These are phyloP conservation scores for Aspergillus viridinutans DNA, from an alignment of 2,329 filamentous ascomycete species.

Conservation along the genomic window DNA sequence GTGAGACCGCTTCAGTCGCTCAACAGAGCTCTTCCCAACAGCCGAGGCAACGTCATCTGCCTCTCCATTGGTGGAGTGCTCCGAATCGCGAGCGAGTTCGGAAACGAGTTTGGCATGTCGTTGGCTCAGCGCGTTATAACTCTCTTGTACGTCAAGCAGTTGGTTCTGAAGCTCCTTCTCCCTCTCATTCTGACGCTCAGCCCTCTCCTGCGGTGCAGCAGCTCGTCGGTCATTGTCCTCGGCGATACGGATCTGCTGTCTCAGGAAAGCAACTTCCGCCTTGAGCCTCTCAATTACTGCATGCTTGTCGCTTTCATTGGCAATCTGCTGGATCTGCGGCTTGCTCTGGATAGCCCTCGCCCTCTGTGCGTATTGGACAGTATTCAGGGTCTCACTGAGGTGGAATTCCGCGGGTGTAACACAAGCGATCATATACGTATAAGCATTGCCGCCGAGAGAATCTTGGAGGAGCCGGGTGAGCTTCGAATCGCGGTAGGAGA, in stretches of 20 bases:
- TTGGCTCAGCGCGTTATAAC: slow-evolving; percentile 84
- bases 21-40: slow-evolving; percentile 71
- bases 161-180: slow-evolving; percentile 92
- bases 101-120: slow-evolving; percentile 94
- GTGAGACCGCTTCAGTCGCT: slow-evolving; percentile 88
- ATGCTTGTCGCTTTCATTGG: slow-evolving; percentile 89
- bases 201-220: slow-evolving; percentile 62
- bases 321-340: slow-evolving; percentile 84
- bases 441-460: slow-evolving; percentile 91
- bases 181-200: slow-evolving; percentile 75
- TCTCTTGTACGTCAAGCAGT: slow-evolving; percentile 86
- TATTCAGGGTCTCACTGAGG: slow-evolving; percentile 94
- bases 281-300: slow-evolving; percentile 89
- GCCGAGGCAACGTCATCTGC: slow-evolving; percentile 49
- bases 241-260: slow-evolving; percentile 87
- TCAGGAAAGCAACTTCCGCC: slow-evolving; percentile 86
- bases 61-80: slow-evolving; percentile 46
- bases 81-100: slow-evolving; percentile 81
- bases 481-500: slow-evolving; percentile 97
- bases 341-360: slow-evolving; percentile 97
- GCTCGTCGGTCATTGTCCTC: slow-evolving; percentile 60
- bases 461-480: slow-evolving; percentile 93
- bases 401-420: slow-evolving; percentile 97
- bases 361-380: slow-evolving; percentile 92
- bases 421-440: slow-evolving; percentile 99